Evolutionary conservation across 2,329 filamentous ascomycete species (phyloP), one percentile per base, ranked within the genome.

Genomic region (Colletotrichum sp.): DNA sequence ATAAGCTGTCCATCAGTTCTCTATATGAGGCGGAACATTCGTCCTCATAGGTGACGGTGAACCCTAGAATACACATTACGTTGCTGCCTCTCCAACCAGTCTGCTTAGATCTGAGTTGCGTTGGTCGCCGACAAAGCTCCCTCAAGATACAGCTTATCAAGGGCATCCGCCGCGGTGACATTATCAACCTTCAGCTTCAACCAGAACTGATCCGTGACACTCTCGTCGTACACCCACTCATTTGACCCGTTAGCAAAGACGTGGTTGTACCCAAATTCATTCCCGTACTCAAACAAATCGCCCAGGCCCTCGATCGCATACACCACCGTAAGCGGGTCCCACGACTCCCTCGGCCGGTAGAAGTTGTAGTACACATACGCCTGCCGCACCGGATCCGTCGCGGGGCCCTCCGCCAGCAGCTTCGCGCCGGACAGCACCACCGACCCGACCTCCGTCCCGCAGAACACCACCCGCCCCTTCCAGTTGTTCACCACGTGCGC

Each of bases 401-500:
- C 43, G 1, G 80, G 84, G 1, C 81, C 83, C 12, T 83, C 70
- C 10, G 76, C 78, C 26, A 84, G 84, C 9, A 89, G 79, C 4
- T 55, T 57, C 2, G 78, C 81, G 4, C 88, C 89, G 0, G 86
- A 85, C 5, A 81, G 75, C 21, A 90, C 86, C 14, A 81, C 61
- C 3, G 78, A 78, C n/a, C 89, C 87, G 2, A 90, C 80, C 72
- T 90, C 87, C 14, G 76, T 78, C 13, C 89, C 89, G 3, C 84
- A 82, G 77, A 86, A 90, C 0, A 85, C 85, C 12, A 87, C 75
- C 6, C 77, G 80, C 0, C 83, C 81, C 5, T 83, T 80, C 87
- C 88, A 90, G 39, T 80, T 84, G 77, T 87, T 85, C 13, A 90
- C 77, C 4, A 90, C 88, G 61, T 87, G 85, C 3, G 83, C 83